Evolutionary conservation across 2,329 filamentous ascomycete genomes (phyloP), one percentile per base, ranked within the genome.

Genomic region (Trichoderma polysporum): DNA sequence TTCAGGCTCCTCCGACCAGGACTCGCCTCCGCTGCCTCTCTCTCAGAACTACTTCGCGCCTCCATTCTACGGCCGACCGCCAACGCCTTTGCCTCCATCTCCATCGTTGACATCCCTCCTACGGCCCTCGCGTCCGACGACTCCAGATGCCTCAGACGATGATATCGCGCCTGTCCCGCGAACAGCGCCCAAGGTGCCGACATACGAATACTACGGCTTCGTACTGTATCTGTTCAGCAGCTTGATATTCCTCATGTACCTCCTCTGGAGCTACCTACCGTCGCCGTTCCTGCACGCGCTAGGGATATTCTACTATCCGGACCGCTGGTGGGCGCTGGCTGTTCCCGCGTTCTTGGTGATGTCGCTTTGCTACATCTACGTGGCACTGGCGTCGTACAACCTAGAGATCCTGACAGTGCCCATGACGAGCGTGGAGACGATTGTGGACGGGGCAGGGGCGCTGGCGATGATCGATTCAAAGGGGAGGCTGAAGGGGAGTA

Each of bases 191-290:
- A 93, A 95, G 76, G 94, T 99, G 2, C 95, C 95, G n/a, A 99
- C 95, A 0, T 98, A 99, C 81, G 95, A 99, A 77, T 99, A 98
- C 86, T 98, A 98, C 78, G 95, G 95, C 76, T 99, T 99, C 80
- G 94, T 97, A 63, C 86, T 99, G 58, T 98, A 99, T 81, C 86
- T 99, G 45, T 92, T 94, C 75, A 94, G 91, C 69, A 92, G 90
- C 25, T 83, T 95, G 60, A 88, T 88, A 2, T 98, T 98, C 76
- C 82, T 91, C 76, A 84, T 87, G 74, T 91, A 88, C 77, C 81
- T 90, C 15, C 82, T 90, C 12, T 97, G 94, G 95, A 91, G 91
- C 15, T 98, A 95, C 79, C 88, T 98, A 6, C 95, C 95, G 0
- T 92, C 91, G 27, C 93, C 94, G 0, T 93, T 98, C 77, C 85